Evolutionary conservation across 192 early-diverging fungal species (phyloP).

Genomic region (Coemansia sp.): DNA sequence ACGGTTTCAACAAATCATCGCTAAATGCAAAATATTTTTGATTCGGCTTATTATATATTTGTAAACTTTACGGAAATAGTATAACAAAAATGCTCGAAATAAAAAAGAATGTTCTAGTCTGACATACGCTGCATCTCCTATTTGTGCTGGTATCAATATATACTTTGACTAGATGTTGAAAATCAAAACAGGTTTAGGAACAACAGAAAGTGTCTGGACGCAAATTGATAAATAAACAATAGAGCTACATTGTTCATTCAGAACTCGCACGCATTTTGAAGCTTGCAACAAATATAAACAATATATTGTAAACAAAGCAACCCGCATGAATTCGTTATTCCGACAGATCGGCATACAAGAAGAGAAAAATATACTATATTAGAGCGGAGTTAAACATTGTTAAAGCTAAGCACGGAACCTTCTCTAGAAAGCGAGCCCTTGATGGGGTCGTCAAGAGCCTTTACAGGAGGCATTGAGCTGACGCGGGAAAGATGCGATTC

Average conservation of each 20-base stretch:
- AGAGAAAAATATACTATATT: background rate
- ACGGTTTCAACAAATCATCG: no score
- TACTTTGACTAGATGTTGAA: no score
- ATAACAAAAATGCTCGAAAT: no score
- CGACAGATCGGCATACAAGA: background rate
- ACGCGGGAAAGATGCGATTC: conserved; percentile 22
- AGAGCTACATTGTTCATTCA: background rate
- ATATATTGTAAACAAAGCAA: background rate
- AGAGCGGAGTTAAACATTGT: conserved; percentile 5
- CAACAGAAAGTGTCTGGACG: background rate
- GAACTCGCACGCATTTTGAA: no score
- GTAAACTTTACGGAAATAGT: no score
- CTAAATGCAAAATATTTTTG: background rate
- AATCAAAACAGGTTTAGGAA: no score
- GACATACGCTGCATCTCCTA: no score
- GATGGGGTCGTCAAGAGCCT: conserved; percentile 27
- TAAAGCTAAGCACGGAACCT: conserved; percentile 42
- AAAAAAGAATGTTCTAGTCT: no score
- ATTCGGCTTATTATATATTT: background rate
- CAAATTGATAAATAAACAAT: background rate
- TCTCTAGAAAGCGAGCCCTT: conserved; percentile 40
- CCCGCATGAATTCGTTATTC: background rate
- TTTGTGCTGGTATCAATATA: no score
- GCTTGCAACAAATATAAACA: no score
- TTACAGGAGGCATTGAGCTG: conserved; percentile 23